Evolutionary conservation across 2,329 filamentous ascomycete species (phyloP).

Genomic region (Cordyceps cateniannulata): DNA sequence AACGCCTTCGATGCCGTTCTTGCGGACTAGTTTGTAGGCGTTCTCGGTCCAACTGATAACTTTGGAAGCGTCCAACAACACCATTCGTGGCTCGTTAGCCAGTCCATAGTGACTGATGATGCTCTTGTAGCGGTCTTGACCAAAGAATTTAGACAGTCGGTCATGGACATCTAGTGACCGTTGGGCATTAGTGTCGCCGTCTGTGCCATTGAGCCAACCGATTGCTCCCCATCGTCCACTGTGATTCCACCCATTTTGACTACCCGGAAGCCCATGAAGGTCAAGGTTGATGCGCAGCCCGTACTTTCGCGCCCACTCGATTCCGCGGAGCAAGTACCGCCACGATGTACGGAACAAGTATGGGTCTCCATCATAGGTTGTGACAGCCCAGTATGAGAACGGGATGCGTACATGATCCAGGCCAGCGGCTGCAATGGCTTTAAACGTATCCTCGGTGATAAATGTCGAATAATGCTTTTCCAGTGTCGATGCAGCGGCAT

Average conservation of each 20-base stretch:
- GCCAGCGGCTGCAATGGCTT: slow-evolving; percentile 77
- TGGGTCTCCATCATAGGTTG: slow-evolving; percentile 76
- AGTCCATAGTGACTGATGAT: slow-evolving; percentile 90
- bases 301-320: slow-evolving; percentile 90
- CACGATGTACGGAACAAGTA: slow-evolving; percentile 84
- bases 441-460: slow-evolving; percentile 76
- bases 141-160: slow-evolving; percentile 83
- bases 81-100: slow-evolving; percentile 91
- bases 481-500: slow-evolving; percentile 58
- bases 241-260: slow-evolving; percentile 98
- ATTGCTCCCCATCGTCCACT: slow-evolving; percentile 77
- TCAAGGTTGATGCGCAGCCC: slow-evolving; percentile 91
- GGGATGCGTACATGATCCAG: slow-evolving; percentile 96
- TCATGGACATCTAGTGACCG: slow-evolving; percentile 83
- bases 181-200: slow-evolving; percentile 71
- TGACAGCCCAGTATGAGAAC: slow-evolving; percentile 91
- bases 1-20: slow-evolving; percentile 65
- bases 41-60: slow-evolving; percentile 76
- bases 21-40: slow-evolving; percentile 65
- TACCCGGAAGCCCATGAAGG: slow-evolving; percentile 83
- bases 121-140: slow-evolving; percentile 87
- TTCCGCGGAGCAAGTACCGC: slow-evolving; percentile 86
- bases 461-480: slow-evolving; percentile 91
- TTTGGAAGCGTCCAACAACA: slow-evolving; percentile 53
- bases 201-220: slow-evolving; percentile 83